These are phyloP conservation scores for Corchorus olitorius DNA, from an alignment of 345 rosid species.

Conservation along the genomic window DNA sequence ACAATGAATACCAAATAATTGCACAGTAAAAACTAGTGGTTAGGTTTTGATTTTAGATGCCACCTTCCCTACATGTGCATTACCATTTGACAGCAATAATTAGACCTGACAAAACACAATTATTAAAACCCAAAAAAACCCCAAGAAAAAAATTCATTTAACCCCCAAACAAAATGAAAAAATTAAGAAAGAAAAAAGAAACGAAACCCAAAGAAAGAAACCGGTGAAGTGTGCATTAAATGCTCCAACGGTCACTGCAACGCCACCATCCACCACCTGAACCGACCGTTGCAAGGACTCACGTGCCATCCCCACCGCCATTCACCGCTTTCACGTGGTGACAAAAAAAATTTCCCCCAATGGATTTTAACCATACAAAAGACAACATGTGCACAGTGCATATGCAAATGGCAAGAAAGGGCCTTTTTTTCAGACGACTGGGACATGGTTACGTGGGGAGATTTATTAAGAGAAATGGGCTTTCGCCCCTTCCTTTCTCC, in stretches of 20 bases:
- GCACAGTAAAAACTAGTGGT: not conserved
- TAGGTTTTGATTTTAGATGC: not conserved
- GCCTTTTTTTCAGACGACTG: not conserved
- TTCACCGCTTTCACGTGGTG: constrained; percentile 27
- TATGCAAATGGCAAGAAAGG: not conserved
- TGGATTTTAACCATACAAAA: not conserved
- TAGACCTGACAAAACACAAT: constrained; percentile 15
- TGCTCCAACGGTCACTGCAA: constrained; percentile 41
- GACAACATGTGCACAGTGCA: constrained; percentile 7
- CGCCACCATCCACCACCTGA: constrained; percentile 31
- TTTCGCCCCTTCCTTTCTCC: not conserved
- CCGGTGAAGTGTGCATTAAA: constrained; percentile 24
- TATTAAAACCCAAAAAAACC: not conserved
- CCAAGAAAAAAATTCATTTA: not conserved
- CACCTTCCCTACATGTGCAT: not conserved
- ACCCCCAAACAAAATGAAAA: not conserved
- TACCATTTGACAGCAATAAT: constrained; percentile 15
- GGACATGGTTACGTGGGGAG: not conserved
- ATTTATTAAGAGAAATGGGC: constrained; percentile 25
- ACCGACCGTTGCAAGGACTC: constrained; percentile 23
- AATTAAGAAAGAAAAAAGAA: too few relatives aligned
- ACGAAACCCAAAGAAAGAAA: not conserved
- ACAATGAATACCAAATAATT: constrained; percentile 9
- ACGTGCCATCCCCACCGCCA: constrained; percentile 37
- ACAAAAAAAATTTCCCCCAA: not conserved